Base-by-base conservation (phyloP, 345 rosid genomes). In the Moringa oleifera region DNA sequence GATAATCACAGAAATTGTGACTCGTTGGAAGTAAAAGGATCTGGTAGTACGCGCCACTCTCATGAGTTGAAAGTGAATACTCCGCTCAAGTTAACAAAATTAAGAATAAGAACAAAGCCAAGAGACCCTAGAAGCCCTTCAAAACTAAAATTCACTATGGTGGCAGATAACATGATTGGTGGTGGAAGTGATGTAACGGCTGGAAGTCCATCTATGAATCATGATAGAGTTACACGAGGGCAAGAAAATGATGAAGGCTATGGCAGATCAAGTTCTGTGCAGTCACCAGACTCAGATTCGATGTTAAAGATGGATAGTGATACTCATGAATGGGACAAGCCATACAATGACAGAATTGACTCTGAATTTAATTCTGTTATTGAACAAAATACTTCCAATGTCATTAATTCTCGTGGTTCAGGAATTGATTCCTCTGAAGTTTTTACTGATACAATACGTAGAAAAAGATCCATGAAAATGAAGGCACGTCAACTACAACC, bases 401-500 rank as follows among this genome's bases (percentile, higher is more conserved):
- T 61, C 63, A 21, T 64, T 33, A 65, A 55, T 37, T 59, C 76
- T 73, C 58, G 59, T 58, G 74, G 64, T 72, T 70, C 64, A 45
- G 76, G 59, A 53, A 56, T 23, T 47, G 78, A 61, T 41, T 70
- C 62, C 58, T 77, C 73, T 55, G 75, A 81, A 73, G 75, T 68
- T 51, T 73, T 67, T 37, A 62, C 77, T 53, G 85, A 77, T 82
- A 83, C 77, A 47, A 58, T 72, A 58, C 80, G 79, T 49, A 83
- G 88, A 78, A 88, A 80, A 76, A 84, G 91, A 75, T 83, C 95
- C 61, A 63, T 72, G 75, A 87, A 78, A 78, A 74, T 77, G 75
- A 84, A 81, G 75, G 81, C 74, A 59, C 76, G 63, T 59, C 79
- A 62, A 59, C 67, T 74, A 31, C 46, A 69, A 73, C 56, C 75